Conservation (phyloP, 495 filamentous ascomycete genomes). For the Hyaloscypha bicolor region DNA sequence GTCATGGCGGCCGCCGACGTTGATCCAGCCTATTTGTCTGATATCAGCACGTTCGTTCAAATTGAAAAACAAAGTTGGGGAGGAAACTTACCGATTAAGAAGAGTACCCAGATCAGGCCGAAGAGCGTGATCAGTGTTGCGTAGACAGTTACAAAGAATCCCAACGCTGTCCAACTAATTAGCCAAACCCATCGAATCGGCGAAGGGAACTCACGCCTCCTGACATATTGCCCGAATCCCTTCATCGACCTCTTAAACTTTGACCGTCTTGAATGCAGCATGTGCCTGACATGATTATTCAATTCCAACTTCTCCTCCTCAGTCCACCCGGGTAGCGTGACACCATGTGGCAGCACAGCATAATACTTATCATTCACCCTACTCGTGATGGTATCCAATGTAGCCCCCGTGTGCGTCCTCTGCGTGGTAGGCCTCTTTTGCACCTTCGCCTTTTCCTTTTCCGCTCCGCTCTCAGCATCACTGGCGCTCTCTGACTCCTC, state of each 20-base stretch:
- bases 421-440: conserved; percentile 21
- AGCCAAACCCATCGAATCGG: background rate
- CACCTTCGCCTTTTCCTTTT: conserved; percentile 23
- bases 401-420: conserved; percentile 18
- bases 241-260: conserved; percentile 76
- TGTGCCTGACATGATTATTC: conserved; percentile 81
- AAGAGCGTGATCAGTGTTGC: conserved; percentile 81
- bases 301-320: conserved; percentile 68
- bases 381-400: conserved; percentile 46
- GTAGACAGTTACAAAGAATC: conserved; percentile 76
- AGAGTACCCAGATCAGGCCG: conserved; percentile 81
- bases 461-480: conserved; percentile 25
- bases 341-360: conserved; percentile 65
- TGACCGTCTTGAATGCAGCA: conserved; percentile 74
- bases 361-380: conserved; percentile 48
- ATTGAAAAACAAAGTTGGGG: too few relatives aligned
- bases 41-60: too few relatives aligned
- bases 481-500: conserved; percentile 28
- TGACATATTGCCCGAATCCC: conserved; percentile 73
- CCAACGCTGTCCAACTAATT: conserved; percentile 51
- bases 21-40: conserved; percentile 62
- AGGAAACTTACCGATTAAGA: conserved; percentile 60
- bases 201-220: conserved; percentile 47
- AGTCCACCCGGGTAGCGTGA: conserved; percentile 67
- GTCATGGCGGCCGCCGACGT: conserved; percentile 68